Evolutionary conservation across 495 filamentous ascomycete species (phyloP).

Genomic region (Penicillium turbatum): DNA sequence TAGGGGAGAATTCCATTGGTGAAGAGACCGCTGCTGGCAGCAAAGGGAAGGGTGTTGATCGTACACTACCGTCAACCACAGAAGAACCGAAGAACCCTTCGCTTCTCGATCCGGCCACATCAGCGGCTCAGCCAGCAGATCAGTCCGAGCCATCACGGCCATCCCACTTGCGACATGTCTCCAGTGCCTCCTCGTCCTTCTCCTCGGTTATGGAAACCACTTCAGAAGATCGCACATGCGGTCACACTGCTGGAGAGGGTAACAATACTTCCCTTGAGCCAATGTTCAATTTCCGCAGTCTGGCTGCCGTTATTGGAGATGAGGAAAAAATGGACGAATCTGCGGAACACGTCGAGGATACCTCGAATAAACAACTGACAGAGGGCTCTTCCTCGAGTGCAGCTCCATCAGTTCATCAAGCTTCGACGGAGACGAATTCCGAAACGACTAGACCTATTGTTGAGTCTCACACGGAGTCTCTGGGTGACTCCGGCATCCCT

Average conservation of each 20-base stretch:
- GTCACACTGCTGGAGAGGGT: conserved; percentile 37
- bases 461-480: conserved; percentile 11
- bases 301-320: conserved; percentile 77
- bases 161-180: conserved; percentile 73
- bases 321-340: conserved; percentile 51
- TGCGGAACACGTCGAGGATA: conserved; percentile 44
- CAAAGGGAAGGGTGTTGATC: conserved; percentile 83
- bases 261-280: conserved; percentile 61
- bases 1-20: conserved; percentile 10
- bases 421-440: conserved; percentile 7
- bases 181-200: conserved; percentile 74
- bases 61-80: conserved; percentile 29
- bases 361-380: conserved; percentile 8
- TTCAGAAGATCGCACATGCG: conserved; percentile 45
- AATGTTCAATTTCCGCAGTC: conserved; percentile 87
- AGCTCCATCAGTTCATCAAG: conserved; percentile 19
- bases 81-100: background rate
- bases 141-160: conserved; percentile 43
- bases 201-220: conserved; percentile 68
- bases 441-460: conserved; percentile 1
- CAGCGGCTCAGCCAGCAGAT: conserved; percentile 10
- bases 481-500: conserved; percentile 14
- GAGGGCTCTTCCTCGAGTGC: conserved; percentile 28
- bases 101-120: background rate
- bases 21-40: conserved; percentile 37